Evolutionary conservation across 2,329 filamentous ascomycete genomes (phyloP).

Genomic region (Colletotrichum horii): DNA sequence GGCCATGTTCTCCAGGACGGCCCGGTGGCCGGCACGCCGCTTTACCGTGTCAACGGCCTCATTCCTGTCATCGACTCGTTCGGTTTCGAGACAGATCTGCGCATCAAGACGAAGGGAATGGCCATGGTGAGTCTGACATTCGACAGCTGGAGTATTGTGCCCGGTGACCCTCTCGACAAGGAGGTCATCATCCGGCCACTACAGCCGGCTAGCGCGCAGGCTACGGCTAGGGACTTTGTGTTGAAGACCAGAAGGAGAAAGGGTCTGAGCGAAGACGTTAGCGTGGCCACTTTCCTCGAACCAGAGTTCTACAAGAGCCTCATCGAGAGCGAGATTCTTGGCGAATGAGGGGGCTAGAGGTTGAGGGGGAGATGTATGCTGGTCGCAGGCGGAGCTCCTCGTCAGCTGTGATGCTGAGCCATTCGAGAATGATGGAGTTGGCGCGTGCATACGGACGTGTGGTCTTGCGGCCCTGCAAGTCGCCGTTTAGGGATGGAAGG

Average conservation of each 20-base stretch:
- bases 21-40: conserved; percentile 89
- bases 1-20: conserved; percentile 96
- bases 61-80: conserved; percentile 97
- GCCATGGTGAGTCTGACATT: conserved; percentile 92
- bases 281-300: conserved; percentile 94
- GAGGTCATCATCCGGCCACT: conserved; percentile 82
- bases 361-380: background rate
- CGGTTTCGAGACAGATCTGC: conserved; percentile 95
- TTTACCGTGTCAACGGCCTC: conserved; percentile 89
- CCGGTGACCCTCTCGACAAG: conserved; percentile 91
- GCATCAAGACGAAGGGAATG: conserved; percentile 94
- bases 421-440: background rate
- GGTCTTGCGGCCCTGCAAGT: background rate
- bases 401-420: background rate
- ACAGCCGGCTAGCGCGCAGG: conserved; percentile 86
- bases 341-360: conserved; percentile 40
- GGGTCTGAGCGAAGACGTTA: conserved; percentile 93
- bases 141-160: conserved; percentile 94
- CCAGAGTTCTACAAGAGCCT: conserved; percentile 89
- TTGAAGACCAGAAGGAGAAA: conserved; percentile 94
- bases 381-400: background rate
- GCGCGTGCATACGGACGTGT: background rate
- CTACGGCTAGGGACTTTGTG: conserved; percentile 93
- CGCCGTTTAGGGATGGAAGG: background rate
- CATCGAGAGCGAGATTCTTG: conserved; percentile 87